Evolutionary conservation across 208 protist species (phyloP), one percentile per base, ranked within the genome.

Genomic region (Zelonia costaricensis): DNA sequence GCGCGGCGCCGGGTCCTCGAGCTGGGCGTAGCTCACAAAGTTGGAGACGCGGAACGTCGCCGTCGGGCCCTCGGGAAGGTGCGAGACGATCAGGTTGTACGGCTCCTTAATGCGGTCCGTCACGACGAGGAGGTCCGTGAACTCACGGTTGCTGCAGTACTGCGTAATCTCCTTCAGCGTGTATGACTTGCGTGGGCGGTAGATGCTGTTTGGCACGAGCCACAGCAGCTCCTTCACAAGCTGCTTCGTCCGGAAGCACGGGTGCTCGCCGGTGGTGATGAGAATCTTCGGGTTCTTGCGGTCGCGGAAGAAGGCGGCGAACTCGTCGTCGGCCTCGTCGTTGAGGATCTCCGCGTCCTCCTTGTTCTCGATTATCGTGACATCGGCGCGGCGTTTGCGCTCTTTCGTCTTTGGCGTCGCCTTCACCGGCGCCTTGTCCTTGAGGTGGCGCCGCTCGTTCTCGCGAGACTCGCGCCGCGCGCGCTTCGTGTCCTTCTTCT

Each of bases 101-200:
- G 89, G 86, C 66, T 96, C 74, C 74, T 94, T 94, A 16, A 94
- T 63, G 27, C 86, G 78, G 33, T 97, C 90, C 8, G 87, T 93
- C 20, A 96, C 58, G 25, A 97, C 88, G 4, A 97, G 75, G 7
- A 98, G 58, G 61, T 97, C 91, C 7, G 94, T 97, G 70, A 93
- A 97, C 12, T 76, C 74, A n/a, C 86, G 83, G 47, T 97, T 91
- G 30, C 76, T 85, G 65, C 84, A 90, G 73, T 80, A 98, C 71
- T 96, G 85, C 10, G 85, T 90, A 49, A 98, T 97, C 49, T 98
- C 84, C 76, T 93, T 88, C 35, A 98, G 62, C 25, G 86, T 92
- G 86, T 97, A 98, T 1, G 75, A 68, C 63, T 90, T 94, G 45
- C 94, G 89, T 18, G 78, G 84, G 10, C 87, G 78, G 64, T 95